Conservation (phyloP, 2,329 filamentous ascomycete species). For the Aspergillus glaucus region DNA sequence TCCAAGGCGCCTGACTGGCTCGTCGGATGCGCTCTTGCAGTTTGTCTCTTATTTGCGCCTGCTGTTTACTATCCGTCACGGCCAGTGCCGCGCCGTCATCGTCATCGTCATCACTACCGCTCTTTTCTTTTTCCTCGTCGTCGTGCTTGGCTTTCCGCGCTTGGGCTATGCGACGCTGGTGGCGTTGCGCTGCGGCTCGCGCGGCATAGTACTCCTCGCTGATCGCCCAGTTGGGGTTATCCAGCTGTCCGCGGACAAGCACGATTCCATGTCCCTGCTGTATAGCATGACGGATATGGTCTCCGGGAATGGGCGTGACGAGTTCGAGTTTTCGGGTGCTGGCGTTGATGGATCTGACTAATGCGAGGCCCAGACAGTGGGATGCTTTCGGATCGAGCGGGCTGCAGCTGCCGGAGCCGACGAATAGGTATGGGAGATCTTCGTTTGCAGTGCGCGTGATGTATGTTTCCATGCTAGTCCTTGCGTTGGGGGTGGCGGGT, state of each 20-base stretch:
- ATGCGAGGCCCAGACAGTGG: constrained; percentile 45
- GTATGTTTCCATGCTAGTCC: constrained; percentile 8
- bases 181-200: constrained; percentile 29
- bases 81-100: background rate
- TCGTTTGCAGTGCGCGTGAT: constrained; percentile 39
- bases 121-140: background rate
- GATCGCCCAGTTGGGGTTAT: constrained; percentile 42
- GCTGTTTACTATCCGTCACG: constrained; percentile 7
- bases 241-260: constrained; percentile 43
- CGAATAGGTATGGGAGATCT: constrained; percentile 47
- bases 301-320: constrained; percentile 42
- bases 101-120: background rate
- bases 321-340: constrained; percentile 37
- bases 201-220: constrained; percentile 39
- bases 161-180: constrained; percentile 18
- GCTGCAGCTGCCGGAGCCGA: constrained; percentile 34
- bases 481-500: constrained; percentile 1
- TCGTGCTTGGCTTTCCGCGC: constrained; percentile 12
- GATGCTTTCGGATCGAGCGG: constrained; percentile 44
- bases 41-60: constrained; percentile 16
- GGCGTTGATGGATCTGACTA: constrained; percentile 39
- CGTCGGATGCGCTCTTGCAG: constrained; percentile 29
- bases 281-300: constrained; percentile 23
- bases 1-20: constrained; percentile 36
- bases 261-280: constrained; percentile 37